A percentile compares a stretch with the other conserved stretches of the same genome.
Evolutionary conservation across 371 early-diverging fungal species (phyloP).

Genomic region (Actinomortierella ambigua): DNA sequence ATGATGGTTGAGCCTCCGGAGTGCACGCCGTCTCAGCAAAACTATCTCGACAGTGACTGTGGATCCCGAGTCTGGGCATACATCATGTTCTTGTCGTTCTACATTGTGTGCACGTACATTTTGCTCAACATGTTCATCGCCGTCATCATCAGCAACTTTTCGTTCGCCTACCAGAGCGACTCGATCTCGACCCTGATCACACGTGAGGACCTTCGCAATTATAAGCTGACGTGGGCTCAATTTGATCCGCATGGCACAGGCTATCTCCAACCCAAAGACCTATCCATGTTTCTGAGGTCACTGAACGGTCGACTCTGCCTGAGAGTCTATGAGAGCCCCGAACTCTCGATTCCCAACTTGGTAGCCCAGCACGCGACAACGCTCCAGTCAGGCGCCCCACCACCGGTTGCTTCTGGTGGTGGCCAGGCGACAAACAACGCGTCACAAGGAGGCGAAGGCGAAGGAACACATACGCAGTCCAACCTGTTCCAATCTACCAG

Average conservation of each 20-base stretch:
- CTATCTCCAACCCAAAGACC: slow-evolving; percentile 47
- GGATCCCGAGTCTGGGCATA: slow-evolving; percentile 51
- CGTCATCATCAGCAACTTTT: slow-evolving; percentile 62
- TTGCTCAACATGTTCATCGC: slow-evolving; percentile 60
- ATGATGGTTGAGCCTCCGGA: slow-evolving; percentile 48
- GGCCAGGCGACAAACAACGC: slow-evolving; percentile 3
- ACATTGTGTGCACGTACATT: slow-evolving; percentile 60
- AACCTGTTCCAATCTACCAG: background rate
- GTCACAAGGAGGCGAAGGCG: too few relatives aligned
- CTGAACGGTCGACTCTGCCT: slow-evolving; percentile 53
- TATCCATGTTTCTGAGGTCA: slow-evolving; percentile 51
- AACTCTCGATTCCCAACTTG: slow-evolving; percentile 44
- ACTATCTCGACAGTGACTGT: slow-evolving; percentile 60
- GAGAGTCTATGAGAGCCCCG: slow-evolving; percentile 46
- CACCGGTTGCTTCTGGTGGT: slow-evolving; percentile 28
- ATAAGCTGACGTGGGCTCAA: slow-evolving; percentile 53
- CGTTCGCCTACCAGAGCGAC: slow-evolving; percentile 58
- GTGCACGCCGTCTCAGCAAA: slow-evolving; percentile 45
- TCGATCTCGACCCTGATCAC: slow-evolving; percentile 56
- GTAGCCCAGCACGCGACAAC: slow-evolving; percentile 23
- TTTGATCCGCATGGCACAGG: slow-evolving; percentile 58
- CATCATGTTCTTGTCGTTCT: slow-evolving; percentile 51
- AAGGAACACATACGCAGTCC: slow-evolving; percentile 17
- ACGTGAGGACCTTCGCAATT: slow-evolving; percentile 55
- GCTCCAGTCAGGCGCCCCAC: slow-evolving; percentile 10